Percentiles rank a stretch among this genome's conserved stretches.
Evolutionary conservation across 202 grass and related monocot genomes (phyloP).

Genomic region (Saccharum hybrid): DNA sequence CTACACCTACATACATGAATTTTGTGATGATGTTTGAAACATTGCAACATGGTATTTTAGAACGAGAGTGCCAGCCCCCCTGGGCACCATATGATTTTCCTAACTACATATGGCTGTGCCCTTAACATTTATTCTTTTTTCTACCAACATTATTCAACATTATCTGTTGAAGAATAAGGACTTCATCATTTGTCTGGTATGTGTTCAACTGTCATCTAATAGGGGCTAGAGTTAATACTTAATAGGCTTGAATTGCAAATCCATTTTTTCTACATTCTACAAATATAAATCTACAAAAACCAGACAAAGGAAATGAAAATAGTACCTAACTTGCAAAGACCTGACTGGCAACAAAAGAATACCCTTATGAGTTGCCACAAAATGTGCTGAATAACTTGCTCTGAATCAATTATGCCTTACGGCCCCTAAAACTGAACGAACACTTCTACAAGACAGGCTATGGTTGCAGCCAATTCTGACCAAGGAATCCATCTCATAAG

Average conservation of each 20-base stretch:
- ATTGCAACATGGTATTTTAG: neutral
- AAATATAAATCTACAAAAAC: neutral
- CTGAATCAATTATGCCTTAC: neutral
- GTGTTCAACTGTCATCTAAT: neutral
- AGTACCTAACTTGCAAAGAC: neutral
- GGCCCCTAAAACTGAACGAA: neutral
- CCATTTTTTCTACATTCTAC: conserved; percentile 9
- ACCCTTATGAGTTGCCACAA: neutral
- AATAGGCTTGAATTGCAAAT: neutral
- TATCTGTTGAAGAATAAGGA: neutral
- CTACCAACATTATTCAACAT: neutral
- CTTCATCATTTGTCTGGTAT: neutral
- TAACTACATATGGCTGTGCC: neutral
- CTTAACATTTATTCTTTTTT: neutral
- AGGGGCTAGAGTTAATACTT: neutral
- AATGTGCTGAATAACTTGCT: neutral
- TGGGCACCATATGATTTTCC: neutral
- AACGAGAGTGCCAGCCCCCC: neutral
- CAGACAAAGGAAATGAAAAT: neutral
- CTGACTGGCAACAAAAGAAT: conserved; percentile 24
- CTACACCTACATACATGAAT: too few species aligned
- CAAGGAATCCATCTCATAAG: neutral
- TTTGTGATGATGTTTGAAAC: too few species aligned
- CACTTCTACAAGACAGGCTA: neutral
- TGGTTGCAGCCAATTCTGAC: neutral